These are phyloP conservation scores for Puccinia hordei DNA, from an alignment of 1,284 basidiomycete genomes.

Conservation along the genomic window DNA sequence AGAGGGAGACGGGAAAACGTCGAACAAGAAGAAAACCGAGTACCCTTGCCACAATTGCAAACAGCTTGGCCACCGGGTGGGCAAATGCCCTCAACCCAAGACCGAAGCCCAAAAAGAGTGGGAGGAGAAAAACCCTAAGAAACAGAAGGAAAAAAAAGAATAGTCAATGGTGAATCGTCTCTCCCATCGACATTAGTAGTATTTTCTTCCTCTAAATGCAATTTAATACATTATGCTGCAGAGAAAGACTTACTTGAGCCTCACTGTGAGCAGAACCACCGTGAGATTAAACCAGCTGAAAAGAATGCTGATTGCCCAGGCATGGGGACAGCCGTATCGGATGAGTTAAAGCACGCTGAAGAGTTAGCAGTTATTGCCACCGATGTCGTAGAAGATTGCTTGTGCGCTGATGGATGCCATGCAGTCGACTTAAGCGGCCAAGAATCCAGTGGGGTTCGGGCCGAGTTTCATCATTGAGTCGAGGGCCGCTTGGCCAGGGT, in stretches of 20 bases:
- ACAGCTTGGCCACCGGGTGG: background rate
- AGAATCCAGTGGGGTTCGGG: background rate
- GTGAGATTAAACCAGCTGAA: too few species aligned
- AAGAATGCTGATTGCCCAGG: background rate
- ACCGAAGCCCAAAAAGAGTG: background rate
- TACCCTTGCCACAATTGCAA: background rate
- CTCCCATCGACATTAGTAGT: constrained; percentile 1
- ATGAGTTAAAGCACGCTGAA: background rate
- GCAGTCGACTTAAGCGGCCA: background rate
- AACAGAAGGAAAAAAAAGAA: background rate
- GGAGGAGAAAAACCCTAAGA: background rate
- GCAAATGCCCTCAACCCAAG: background rate
- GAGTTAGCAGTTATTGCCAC: background rate
- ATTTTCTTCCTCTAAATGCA: background rate
- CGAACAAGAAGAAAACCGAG: background rate
- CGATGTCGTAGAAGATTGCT: background rate
- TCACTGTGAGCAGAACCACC: background rate
- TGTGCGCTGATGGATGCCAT: background rate
- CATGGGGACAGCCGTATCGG: background rate
- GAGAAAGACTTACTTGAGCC: background rate
- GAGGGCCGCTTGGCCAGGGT: constrained; percentile 18
- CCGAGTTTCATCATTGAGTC: background rate
- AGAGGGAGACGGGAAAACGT: background rate
- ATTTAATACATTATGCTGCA: background rate
- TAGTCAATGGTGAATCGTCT: background rate